Conservation (phyloP, 495 filamentous ascomycete genomes). For the Penicillium atrosanguineum region DNA sequence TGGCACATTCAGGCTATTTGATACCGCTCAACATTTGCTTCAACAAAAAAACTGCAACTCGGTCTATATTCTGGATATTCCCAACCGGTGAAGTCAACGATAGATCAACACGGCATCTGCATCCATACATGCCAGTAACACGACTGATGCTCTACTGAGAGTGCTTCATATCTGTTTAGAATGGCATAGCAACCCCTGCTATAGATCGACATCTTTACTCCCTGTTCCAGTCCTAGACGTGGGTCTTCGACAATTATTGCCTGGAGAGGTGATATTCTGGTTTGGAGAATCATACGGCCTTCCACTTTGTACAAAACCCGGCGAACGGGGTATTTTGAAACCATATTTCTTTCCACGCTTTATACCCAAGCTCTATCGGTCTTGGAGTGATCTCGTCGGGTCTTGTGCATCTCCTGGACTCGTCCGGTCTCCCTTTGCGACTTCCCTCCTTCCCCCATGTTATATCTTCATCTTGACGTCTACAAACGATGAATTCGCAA, state of each 20-base stretch:
- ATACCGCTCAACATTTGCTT: background rate
- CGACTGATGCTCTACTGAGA: background rate
- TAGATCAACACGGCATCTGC: background rate
- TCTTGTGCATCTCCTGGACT: background rate
- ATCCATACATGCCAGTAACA: background rate
- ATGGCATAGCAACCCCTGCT: background rate
- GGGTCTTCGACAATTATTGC: background rate
- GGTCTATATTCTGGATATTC: background rate
- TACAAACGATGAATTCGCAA: background rate
- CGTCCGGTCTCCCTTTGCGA: background rate
- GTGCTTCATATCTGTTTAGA: background rate
- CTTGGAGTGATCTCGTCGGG: background rate
- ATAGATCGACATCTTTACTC: background rate
- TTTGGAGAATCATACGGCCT: background rate
- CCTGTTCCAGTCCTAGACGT: background rate
- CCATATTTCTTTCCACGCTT: background rate
- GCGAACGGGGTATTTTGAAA: background rate
- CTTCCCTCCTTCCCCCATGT: background rate
- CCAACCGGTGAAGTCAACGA: background rate
- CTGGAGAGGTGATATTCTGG: background rate
- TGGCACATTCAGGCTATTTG: background rate
- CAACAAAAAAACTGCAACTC: background rate
- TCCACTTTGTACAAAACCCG: background rate
- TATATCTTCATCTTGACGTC: background rate
- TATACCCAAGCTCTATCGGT: background rate